A percentile compares a stretch with the other conserved stretches of the same genome.
These are phyloP conservation scores for Hypomyces perniciosus DNA, from an alignment of 2,329 filamentous ascomycete species.

Conservation along the genomic window DNA sequence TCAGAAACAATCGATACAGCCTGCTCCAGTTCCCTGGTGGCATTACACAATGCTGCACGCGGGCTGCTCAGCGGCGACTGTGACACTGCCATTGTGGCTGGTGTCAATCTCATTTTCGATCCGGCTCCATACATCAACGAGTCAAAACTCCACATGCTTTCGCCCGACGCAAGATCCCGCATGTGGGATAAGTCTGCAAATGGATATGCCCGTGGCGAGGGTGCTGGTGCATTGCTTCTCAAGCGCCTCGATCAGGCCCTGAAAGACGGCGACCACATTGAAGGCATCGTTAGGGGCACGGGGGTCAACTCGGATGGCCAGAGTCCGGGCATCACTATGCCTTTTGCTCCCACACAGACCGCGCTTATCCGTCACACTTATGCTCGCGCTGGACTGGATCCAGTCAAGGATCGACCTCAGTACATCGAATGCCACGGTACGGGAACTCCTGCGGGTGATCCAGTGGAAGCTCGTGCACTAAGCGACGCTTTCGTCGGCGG, in stretches of 20 bases:
- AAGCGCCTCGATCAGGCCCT: slow-evolving; percentile 1
- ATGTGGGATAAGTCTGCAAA: slow-evolving; percentile 26
- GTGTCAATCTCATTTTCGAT: slow-evolving; percentile 35
- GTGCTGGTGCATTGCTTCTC: background rate
- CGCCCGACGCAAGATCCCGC: slow-evolving; percentile 3
- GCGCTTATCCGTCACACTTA: slow-evolving; percentile 1
- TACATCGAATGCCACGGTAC: slow-evolving; percentile 10
- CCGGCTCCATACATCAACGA: slow-evolving; percentile 12
- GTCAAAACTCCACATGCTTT: slow-evolving; percentile 14
- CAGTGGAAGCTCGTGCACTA: slow-evolving; percentile 5
- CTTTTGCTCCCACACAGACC: background rate
- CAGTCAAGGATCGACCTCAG: no score
- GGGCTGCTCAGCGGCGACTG: slow-evolving; percentile 20
- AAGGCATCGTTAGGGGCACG: slow-evolving; percentile 1
- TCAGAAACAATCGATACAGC: slow-evolving; percentile 46
- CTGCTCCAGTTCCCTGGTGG: slow-evolving; percentile 42
- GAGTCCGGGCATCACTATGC: slow-evolving; percentile 3
- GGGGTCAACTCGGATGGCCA: slow-evolving; percentile 3
- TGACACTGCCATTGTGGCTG: slow-evolving; percentile 33
- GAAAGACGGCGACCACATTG: slow-evolving; percentile 5
- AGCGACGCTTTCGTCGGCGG: background rate
- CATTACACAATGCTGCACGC: slow-evolving; percentile 35
- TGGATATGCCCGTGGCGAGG: slow-evolving; percentile 46
- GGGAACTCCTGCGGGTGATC: slow-evolving; percentile 18
- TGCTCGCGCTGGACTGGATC: no score